A percentile compares a stretch with the other conserved stretches of the same genome.
phyloP scores from a whole-genome alignment of 1,139 yeast genomes.

The Hansenula sp. region DNA sequence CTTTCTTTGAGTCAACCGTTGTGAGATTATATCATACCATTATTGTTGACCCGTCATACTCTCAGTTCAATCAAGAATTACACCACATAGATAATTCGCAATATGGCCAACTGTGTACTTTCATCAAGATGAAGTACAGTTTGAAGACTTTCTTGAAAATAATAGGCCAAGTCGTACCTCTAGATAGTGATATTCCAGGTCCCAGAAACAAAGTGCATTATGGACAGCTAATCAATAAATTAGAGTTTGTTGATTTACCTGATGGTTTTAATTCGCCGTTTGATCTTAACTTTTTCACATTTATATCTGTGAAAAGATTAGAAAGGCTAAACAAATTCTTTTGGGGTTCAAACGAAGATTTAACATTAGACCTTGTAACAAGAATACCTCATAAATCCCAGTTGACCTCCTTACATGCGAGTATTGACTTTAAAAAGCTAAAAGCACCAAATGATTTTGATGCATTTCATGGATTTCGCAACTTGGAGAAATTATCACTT shows the following conservation, averaged over 20 bases:
- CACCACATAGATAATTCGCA: neutral
- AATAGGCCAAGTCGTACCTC: constrained; percentile 2
- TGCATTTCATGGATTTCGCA: constrained; percentile 12
- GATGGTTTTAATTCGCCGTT: constrained; percentile 18
- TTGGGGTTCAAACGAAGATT: constrained; percentile 18
- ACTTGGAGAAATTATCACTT: constrained; percentile 17
- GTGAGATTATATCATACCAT: constrained; percentile 36
- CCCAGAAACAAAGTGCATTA: constrained; percentile 7
- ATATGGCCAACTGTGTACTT: constrained; percentile 7
- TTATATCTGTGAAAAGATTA: constrained; percentile 12
- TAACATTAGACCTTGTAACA: constrained; percentile 16
- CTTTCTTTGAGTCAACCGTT: constrained; percentile 30
- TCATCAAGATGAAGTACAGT: constrained; percentile 18
- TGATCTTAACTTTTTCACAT: constrained; percentile 14
- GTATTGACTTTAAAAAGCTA: constrained; percentile 16
- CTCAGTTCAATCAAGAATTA: constrained; percentile 16
- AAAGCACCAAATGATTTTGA: constrained; percentile 8
- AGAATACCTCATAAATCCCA: constrained; percentile 17
- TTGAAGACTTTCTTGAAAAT: constrained; percentile 14
- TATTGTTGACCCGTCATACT: constrained; percentile 32
- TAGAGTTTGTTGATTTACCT: constrained; percentile 17
- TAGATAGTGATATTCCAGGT: too few species aligned
- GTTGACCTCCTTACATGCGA: constrained; percentile 13
- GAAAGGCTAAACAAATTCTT: constrained; percentile 13
- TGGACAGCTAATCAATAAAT: constrained; percentile 8